Conservation (phyloP, 2,329 filamentous ascomycete genomes). For the Orbilia quercus region DNA sequence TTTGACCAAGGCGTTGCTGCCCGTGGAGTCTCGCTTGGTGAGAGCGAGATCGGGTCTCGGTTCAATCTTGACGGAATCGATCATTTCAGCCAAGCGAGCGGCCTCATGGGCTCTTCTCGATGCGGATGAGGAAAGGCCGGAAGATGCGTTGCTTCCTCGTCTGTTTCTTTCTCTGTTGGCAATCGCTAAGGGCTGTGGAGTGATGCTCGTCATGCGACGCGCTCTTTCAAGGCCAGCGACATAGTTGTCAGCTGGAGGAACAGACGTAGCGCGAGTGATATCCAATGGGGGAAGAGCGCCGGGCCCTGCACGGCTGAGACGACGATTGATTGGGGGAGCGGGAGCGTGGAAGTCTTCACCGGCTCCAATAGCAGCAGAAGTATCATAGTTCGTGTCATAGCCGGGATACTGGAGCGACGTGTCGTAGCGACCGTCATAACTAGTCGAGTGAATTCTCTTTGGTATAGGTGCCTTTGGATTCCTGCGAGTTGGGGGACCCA, state of each 20-base stretch:
- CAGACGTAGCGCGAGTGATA: conserved; percentile 58
- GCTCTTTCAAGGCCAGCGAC: conserved; percentile 53
- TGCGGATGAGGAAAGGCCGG: conserved; percentile 56
- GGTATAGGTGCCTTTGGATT: conserved; percentile 30
- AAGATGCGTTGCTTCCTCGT: conserved; percentile 58
- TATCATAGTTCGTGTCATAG: conserved; percentile 54
- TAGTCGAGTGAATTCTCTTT: conserved; percentile 51
- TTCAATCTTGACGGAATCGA: conserved; percentile 55
- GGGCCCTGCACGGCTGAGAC: conserved; percentile 55
- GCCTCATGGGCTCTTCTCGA: conserved; percentile 58
- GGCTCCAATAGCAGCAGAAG: conserved; percentile 52
- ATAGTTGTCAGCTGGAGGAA: conserved; percentile 57
- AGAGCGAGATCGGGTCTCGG: conserved; percentile 44
- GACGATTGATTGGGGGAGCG: conserved; percentile 57
- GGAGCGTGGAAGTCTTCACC: conserved; percentile 53
- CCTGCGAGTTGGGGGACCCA: conserved; percentile 48
- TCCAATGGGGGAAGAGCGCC: conserved; percentile 57
- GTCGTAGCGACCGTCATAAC: conserved; percentile 55
- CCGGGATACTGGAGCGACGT: conserved; percentile 53
- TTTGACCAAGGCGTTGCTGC: conserved; percentile 39
- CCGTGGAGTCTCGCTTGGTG: conserved; percentile 50
- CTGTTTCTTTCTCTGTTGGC: conserved; percentile 54
- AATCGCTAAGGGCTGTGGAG: conserved; percentile 54
- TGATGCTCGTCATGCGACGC: conserved; percentile 57
- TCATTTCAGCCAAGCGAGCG: conserved; percentile 57